Base-by-base conservation (phyloP, 768 basidiomycete genomes). In the Calocybe indica region DNA sequence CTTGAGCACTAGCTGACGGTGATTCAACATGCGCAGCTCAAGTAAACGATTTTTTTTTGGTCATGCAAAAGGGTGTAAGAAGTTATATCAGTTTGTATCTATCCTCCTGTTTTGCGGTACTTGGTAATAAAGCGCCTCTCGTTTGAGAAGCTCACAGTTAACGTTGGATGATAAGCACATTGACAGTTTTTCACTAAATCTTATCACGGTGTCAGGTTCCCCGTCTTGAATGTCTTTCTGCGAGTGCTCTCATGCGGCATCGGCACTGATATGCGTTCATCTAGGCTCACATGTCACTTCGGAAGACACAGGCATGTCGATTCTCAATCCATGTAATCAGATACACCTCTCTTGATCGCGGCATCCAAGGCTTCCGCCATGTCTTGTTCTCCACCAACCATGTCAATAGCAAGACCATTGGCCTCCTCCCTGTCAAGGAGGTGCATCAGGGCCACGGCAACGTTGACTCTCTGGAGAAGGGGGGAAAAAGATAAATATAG, bases 321-420 rank as follows among this genome's bases (percentile, higher is more conserved):
- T 22, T 22, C 22, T 63, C 49, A 62, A 32, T 65, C 66, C 34
- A 66, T 46, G 52, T 68, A 75, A 47, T 74, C 73, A 0, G 71
- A 72, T 49, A 71, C 73, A 1, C 75, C 71, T 48, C 70, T 71
- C 56, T 74, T 69, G 49, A 82, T 73, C 34, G 73, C 72, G 7
- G 68, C 65, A 45, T 78, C 69, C 42, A 85, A 55, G 5, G 70
- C 76, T 48, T 72, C 63, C 40, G 70, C 63, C 36, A 83, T 67
- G 0, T 67, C 61, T 0, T 63, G 69, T 2, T 75, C 67, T 0
- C 82, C 81, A 28, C 79, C 76, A 40, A 78, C 69, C n/a, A 85
- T 54, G 57, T 86, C 82, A 43, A 85, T 70, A 1, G 71, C 76
- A 15, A 83, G 64, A 0, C 82, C 82, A 10, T 72, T 72, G 0